A percentile compares a stretch with the other conserved stretches of the same genome.
Evolutionary conservation across 257 asterid genomes (phyloP).

Genomic region (Ehretia macrophylla): DNA sequence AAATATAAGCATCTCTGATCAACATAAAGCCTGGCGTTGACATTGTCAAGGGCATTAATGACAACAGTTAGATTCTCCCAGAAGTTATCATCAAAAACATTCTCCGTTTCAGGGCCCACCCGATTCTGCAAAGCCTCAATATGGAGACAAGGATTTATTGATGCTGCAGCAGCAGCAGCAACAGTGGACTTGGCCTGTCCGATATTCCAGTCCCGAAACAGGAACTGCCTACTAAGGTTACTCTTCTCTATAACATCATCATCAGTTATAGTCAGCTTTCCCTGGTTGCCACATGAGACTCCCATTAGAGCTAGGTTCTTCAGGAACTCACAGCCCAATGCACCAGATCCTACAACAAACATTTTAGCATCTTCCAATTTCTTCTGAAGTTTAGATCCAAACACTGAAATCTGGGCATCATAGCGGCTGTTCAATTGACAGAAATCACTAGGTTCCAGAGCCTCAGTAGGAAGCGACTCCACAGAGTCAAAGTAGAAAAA

Average conservation of each 20-base stretch:
- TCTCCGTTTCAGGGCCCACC: constrained; percentile 82
- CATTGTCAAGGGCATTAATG: constrained; percentile 92
- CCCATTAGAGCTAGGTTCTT: constrained; percentile 94
- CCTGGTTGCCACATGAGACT: constrained; percentile 69
- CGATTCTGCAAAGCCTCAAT: constrained; percentile 92
- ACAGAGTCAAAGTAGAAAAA: constrained; percentile 88
- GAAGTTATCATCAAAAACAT: constrained; percentile 74
- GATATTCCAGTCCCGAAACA: constrained; percentile 92
- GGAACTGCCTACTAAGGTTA: constrained; percentile 91
- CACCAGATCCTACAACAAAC: constrained; percentile 94
- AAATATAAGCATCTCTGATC: constrained; percentile 92
- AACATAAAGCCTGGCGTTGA: constrained; percentile 88
- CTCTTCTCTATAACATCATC: constrained; percentile 96
- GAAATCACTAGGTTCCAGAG: constrained; percentile 62
- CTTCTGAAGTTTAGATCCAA: constrained; percentile 80
- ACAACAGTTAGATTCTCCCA: constrained; percentile 83
- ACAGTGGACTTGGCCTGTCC: constrained; percentile 94
- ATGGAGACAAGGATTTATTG: constrained; percentile 57
- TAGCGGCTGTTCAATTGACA: constrained; percentile 76
- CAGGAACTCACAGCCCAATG: constrained; percentile 89
- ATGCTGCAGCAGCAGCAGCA: constrained; percentile 79
- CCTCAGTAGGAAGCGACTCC: constrained; percentile 86
- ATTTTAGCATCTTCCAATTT: constrained; percentile 74
- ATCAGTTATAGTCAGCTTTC: constrained; percentile 78
- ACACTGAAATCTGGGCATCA: constrained; percentile 93